Percentiles rank a stretch among this genome's conserved stretches.
These are phyloP conservation scores for Pseudogymnoascus sp. DNA, from an alignment of 2,329 filamentous ascomycete species.

Conservation along the genomic window DNA sequence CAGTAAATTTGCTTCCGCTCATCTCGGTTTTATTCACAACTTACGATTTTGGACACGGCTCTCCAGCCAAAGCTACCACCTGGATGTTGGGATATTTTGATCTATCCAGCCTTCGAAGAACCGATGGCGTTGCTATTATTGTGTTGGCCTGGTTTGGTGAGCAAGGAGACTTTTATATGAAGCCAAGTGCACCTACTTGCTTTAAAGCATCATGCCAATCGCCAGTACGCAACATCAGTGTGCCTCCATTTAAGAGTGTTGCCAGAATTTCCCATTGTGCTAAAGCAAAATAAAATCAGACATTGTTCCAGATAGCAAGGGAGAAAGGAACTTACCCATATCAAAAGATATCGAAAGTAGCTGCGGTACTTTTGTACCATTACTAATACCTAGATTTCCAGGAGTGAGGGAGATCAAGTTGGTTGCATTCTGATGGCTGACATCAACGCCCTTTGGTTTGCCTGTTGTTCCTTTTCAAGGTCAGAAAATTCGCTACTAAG, in stretches of 20 bases:
- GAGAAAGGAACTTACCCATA: slow-evolving; percentile 41
- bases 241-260: slow-evolving; percentile 49
- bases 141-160: slow-evolving; percentile 36
- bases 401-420: slow-evolving; percentile 45
- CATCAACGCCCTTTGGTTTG: slow-evolving; percentile 49
- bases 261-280: slow-evolving; percentile 53
- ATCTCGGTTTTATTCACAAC: slow-evolving; percentile 13
- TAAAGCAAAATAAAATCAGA: slow-evolving; percentile 22
- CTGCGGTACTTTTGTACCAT: slow-evolving; percentile 45
- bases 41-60: slow-evolving; percentile 40
- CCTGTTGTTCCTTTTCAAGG: slow-evolving; percentile 40
- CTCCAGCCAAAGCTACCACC: slow-evolving; percentile 46
- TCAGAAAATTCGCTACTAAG: slow-evolving; percentile 29
- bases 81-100: slow-evolving; percentile 42
- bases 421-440: slow-evolving; percentile 45
- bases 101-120: slow-evolving; percentile 42
- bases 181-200: slow-evolving; percentile 31
- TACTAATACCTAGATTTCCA: slow-evolving; percentile 40
- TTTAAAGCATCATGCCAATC: slow-evolving; percentile 40
- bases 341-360: slow-evolving; percentile 52
- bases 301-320: not conserved
- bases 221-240: slow-evolving; percentile 42
- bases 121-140: slow-evolving; percentile 47
- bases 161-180: not conserved
- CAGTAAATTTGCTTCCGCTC: slow-evolving; percentile 16